phyloP scores from a whole-genome alignment of 2,329 filamentous ascomycete species.

The Fusarium newnesense region DNA sequence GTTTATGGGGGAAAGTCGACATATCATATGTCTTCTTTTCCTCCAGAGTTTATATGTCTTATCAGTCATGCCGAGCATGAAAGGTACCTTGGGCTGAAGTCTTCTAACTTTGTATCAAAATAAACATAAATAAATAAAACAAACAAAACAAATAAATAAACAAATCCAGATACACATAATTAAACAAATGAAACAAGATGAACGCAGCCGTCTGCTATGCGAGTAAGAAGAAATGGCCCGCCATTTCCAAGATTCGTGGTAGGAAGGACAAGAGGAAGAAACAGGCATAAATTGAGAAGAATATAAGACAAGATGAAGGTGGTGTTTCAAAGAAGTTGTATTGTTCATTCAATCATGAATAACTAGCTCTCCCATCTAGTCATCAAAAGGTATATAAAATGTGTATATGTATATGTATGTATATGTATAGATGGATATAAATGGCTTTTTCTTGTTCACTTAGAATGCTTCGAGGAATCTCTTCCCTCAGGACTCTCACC shows the following conservation, averaged over 20 bases:
- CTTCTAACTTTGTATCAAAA: not conserved
- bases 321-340: constrained; percentile 22
- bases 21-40: not conserved
- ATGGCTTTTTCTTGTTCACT: constrained; percentile 4
- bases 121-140: not conserved
- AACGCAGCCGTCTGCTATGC: not conserved
- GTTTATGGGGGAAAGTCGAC: not conserved
- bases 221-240: not conserved
- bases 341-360: constrained; percentile 35
- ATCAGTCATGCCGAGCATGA: not conserved
- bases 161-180: not conserved
- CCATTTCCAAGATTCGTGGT: not conserved
- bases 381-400: constrained; percentile 20
- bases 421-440: constrained; percentile 15
- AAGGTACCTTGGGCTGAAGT: not conserved
- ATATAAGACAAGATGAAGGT: not conserved
- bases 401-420: not conserved
- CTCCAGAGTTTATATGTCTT: not conserved
- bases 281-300: not conserved
- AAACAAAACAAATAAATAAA: not conserved
- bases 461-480: constrained; percentile 26
- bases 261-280: not conserved
- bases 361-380: constrained; percentile 27
- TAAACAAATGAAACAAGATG: not conserved
- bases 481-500: constrained; percentile 55